Evolutionary conservation across 257 asterid species (phyloP).

Genomic region (Osmanthus fragrans): DNA sequence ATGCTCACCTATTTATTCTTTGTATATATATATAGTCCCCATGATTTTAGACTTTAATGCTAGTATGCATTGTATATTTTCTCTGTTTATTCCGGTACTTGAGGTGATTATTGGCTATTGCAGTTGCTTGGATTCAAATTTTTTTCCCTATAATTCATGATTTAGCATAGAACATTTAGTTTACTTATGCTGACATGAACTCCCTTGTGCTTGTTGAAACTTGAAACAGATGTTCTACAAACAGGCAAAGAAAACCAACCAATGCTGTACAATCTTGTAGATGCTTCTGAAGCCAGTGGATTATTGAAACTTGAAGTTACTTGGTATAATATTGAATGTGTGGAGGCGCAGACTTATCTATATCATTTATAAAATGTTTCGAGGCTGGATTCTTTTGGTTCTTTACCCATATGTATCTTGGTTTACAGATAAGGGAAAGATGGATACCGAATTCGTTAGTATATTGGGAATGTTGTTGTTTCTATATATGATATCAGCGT

Average conservation of each 20-base stretch:
- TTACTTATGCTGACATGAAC: background rate
- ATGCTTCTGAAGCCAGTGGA: constrained; percentile 9
- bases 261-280: constrained; percentile 49
- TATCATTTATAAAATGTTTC: constrained; percentile 12
- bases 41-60: background rate
- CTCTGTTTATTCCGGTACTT: background rate
- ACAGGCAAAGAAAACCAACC: constrained; percentile 58
- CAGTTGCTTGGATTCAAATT: background rate
- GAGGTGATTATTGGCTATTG: background rate
- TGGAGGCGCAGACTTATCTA: constrained; percentile 2
- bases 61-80: background rate
- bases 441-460: background rate
- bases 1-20: background rate
- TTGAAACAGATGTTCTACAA: constrained; percentile 56
- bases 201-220: background rate
- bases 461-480: background rate
- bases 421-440: background rate
- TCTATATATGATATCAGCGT: background rate
- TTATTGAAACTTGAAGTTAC: background rate
- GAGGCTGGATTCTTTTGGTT: constrained; percentile 11
- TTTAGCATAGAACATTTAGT: background rate
- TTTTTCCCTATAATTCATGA: background rate
- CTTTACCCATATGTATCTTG: background rate
- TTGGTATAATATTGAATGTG: constrained; percentile 4
- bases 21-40: background rate